These are phyloP conservation scores for Pistacia integerrima DNA, from an alignment of 345 rosid species.

Conservation along the genomic window DNA sequence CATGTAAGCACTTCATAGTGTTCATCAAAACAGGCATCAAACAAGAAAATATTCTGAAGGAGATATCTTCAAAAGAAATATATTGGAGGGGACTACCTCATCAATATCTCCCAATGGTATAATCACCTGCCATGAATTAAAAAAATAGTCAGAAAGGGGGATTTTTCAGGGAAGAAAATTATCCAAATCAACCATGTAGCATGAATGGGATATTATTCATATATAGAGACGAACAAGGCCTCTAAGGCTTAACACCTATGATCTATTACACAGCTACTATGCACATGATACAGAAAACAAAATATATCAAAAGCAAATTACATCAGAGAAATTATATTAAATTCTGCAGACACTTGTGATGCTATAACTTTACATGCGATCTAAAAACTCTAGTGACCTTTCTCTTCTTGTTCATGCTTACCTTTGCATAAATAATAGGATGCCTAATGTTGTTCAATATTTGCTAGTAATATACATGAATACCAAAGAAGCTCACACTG, in stretches of 20 bases:
- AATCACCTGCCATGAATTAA: conserved; percentile 55
- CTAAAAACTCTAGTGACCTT: neutral
- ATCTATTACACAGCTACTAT: neutral
- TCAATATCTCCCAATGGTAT: conserved; percentile 95
- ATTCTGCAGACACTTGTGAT: neutral
- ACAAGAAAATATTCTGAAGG: conserved; percentile 14
- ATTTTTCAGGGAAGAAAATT: neutral
- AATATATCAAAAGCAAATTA: neutral
- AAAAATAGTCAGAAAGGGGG: neutral
- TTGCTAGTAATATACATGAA: neutral
- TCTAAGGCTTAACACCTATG: neutral
- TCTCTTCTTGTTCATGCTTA: neutral
- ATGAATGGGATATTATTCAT: neutral
- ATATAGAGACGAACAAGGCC: neutral
- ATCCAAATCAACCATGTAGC: neutral
- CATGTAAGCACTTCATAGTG: conserved; percentile 16
- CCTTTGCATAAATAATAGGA: neutral
- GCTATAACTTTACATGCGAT: neutral
- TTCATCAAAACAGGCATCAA: conserved; percentile 9
- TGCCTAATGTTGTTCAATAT: neutral
- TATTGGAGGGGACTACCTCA: conserved; percentile 52
- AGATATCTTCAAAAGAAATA: conserved; percentile 11
- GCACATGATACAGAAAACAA: neutral
- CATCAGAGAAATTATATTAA: neutral
- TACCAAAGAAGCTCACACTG: neutral